Evolutionary conservation across 371 early-diverging fungal species (phyloP).

Genomic region (Actinomucor elegans): DNA sequence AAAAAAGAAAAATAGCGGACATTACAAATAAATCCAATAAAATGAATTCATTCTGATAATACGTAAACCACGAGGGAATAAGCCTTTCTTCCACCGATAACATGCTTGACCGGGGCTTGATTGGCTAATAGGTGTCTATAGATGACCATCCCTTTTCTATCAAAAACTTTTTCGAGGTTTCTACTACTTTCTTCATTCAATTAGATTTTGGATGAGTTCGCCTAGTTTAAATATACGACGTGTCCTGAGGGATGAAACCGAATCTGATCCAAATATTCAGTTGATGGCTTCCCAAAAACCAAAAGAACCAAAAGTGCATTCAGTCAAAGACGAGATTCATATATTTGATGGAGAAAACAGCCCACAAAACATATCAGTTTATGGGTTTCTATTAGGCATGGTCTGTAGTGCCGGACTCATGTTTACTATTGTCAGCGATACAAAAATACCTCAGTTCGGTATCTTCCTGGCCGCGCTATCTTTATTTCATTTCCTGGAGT

Average conservation of each 20-base stretch:
- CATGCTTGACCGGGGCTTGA: too few species aligned
- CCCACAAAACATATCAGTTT: conserved; percentile 72
- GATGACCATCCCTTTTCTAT: too few species aligned
- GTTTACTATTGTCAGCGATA: conserved; percentile 29
- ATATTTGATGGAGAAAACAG: conserved; percentile 70
- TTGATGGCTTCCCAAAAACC: neutral
- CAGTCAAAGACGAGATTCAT: conserved; percentile 25
- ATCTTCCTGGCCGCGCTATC: conserved; percentile 63
- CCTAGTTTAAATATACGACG: conserved; percentile 7
- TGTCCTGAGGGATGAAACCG: conserved; percentile 6
- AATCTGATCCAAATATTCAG: conserved; percentile 15
- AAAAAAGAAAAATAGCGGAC: too few species aligned
- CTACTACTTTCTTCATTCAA: neutral
- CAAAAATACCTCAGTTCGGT: conserved; percentile 56
- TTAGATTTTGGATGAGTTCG: neutral
- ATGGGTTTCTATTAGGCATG: conserved; percentile 65
- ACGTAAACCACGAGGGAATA: too few species aligned
- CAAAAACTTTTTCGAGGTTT: too few species aligned
- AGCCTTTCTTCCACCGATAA: too few species aligned
- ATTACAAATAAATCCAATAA: too few species aligned
- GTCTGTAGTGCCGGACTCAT: conserved; percentile 58
- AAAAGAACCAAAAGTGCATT: neutral
- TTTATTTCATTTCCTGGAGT: conserved; percentile 78
- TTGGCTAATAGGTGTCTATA: too few species aligned
- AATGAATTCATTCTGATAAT: too few species aligned